Base-by-base conservation (phyloP, 257 asterid species). In the Osmanthus fragrans region DNA sequence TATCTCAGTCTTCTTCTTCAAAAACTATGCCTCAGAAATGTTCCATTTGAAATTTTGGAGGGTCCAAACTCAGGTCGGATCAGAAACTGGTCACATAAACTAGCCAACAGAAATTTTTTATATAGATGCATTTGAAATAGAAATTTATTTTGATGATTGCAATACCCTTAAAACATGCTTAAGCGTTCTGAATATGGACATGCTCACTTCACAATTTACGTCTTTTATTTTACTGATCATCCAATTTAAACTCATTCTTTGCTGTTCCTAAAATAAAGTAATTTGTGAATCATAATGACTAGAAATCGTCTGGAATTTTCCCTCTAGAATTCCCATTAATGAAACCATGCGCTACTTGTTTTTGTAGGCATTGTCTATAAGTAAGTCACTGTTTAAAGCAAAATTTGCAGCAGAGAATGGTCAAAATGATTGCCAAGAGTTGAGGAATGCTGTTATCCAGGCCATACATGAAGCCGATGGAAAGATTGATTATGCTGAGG, bases 401-500 rank as follows among this genome's bases (percentile, higher is more conserved):
- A 92, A 88, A 85, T 47, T 47, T 71, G 89, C 87, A 37, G 97
- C 90, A 16, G 92, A 84, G 76, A 85, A 85, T 23, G 97, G 96
- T 18, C 84, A 80, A 56, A 70, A 82, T 25, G 79, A 82, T 79
- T 90, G 96, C 87, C 47, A 80, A 33, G 96, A 83, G 49, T 77
- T 95, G 90, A 87, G 80, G 78, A 86, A 87, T 76, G 80, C 77
- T 23, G 93, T 85, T 47, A 66, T 85, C 60, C 82, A 29, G 19
- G 77, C 88, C 60, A 78, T 95, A 70, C 75, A 60, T 3, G 89
- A 83, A 81, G 96, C 97, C 27, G 97, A 96, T 79, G 99, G 99
- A 79, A 85, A 75, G 74, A 85, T 93, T 54, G 98, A 95, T 86
- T 93, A 95, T 80, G 98, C 93, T 25, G 94, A 95, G 97, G 98